A percentile compares a stretch with the other conserved stretches of the same genome.
These are phyloP conservation scores for Wickerhamiella siamensis DNA, from an alignment of 805 yeast genomes.

Conservation along the genomic window DNA sequence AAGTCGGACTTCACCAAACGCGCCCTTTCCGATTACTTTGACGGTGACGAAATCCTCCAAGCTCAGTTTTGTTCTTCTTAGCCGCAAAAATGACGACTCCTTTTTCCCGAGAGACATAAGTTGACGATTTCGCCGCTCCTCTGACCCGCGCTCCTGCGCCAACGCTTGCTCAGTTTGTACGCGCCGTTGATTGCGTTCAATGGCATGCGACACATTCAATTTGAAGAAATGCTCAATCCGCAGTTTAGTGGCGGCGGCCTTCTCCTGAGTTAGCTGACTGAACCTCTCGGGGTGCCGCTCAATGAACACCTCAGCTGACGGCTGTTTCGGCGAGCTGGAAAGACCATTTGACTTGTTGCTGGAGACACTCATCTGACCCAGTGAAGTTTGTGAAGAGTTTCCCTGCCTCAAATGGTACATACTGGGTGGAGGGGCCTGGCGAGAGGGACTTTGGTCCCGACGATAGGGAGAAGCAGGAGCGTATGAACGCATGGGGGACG, in stretches of 20 bases:
- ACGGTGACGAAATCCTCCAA: slow-evolving; percentile 75
- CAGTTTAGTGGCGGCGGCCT: slow-evolving; percentile 69
- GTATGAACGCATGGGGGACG: background rate
- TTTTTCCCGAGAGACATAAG: slow-evolving; percentile 71
- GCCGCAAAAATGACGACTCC: slow-evolving; percentile 72
- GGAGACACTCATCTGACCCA: background rate
- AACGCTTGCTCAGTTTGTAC: slow-evolving; percentile 67
- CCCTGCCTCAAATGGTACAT: background rate
- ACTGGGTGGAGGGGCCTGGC: background rate
- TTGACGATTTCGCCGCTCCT: slow-evolving; percentile 74
- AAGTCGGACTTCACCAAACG: slow-evolving; percentile 91
- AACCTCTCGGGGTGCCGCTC: slow-evolving; percentile 72
- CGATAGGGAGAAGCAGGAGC: slow-evolving; percentile 1
- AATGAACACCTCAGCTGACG: slow-evolving; percentile 32
- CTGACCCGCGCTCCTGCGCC: slow-evolving; percentile 57
- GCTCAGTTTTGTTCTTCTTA: slow-evolving; percentile 69
- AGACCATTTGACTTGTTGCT: slow-evolving; percentile 2
- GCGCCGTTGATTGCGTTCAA: slow-evolving; percentile 88
- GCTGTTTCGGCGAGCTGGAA: slow-evolving; percentile 30
- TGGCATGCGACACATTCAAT: slow-evolving; percentile 77
- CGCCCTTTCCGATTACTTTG: slow-evolving; percentile 90
- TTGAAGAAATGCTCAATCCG: slow-evolving; percentile 75
- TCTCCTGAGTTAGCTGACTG: slow-evolving; percentile 63
- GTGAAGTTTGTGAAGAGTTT: background rate
- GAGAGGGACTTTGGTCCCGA: background rate